phyloP scores from a whole-genome alignment of 2,329 filamentous ascomycete genomes.

The Nothophoma quercina region DNA sequence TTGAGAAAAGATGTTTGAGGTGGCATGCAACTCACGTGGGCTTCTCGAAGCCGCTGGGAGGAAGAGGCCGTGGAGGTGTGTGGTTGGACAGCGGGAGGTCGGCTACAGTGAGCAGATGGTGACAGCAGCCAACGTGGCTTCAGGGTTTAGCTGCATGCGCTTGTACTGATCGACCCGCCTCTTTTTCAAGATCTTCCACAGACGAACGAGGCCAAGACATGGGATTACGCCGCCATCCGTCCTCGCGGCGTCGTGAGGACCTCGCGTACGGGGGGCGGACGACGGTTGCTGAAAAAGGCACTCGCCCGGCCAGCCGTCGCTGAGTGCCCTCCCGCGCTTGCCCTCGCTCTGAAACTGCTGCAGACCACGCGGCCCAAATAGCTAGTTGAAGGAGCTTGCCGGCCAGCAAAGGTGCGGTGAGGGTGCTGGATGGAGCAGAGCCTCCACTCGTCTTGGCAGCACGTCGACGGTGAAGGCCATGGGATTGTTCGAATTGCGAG shows the following conservation, averaged over 20 bases:
- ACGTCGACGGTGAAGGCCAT: conserved; percentile 1
- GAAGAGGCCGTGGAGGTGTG: conserved; percentile 1
- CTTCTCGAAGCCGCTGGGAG: conserved; percentile 32
- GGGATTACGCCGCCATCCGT: conserved; percentile 42
- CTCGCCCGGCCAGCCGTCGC: conserved; percentile 37
- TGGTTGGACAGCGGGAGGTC: conserved; percentile 32
- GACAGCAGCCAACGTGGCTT: conserved; percentile 49
- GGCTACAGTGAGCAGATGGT: conserved; percentile 33
- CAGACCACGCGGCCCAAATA: conserved; percentile 32
- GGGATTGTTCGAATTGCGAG: conserved; percentile 17
- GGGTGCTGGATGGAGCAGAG: conserved; percentile 16
- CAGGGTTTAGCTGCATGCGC: conserved; percentile 50
- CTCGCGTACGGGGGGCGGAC: conserved; percentile 42
- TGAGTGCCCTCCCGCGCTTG: conserved; percentile 42
- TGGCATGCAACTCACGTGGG: conserved; percentile 31
- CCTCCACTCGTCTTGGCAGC: conserved; percentile 13
- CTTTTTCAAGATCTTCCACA: conserved; percentile 48
- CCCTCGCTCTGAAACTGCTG: conserved; percentile 43
- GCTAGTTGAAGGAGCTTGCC: conserved; percentile 29
- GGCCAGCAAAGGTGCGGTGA: conserved; percentile 35
- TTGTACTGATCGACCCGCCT: conserved; percentile 52
- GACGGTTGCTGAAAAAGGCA: conserved; percentile 40
- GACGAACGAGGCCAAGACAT: conserved; percentile 44
- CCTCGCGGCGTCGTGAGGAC: conserved; percentile 40
- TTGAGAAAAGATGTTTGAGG: conserved; percentile 13